A percentile compares a stretch with the other conserved stretches of the same genome.
These are phyloP conservation scores for Astragalus glycyphyllos DNA, from an alignment of 306 rosid genomes.

Conservation along the genomic window DNA sequence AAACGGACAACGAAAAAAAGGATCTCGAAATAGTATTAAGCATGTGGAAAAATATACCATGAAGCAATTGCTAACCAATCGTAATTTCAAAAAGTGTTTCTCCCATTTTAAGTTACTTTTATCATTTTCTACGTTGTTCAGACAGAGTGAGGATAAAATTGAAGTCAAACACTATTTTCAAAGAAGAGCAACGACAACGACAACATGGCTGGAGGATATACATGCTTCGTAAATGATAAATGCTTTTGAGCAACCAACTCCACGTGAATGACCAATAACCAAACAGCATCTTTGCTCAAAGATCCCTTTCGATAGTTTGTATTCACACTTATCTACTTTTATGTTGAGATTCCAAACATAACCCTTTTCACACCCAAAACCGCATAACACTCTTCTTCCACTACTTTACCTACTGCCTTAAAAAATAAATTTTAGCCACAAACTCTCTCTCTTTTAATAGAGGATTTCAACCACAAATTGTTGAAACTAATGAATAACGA, in stretches of 20 bases:
- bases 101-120: not conserved
- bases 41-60: too few relatives aligned
- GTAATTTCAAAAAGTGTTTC: not conserved
- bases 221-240: not conserved
- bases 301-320: conserved; percentile 52
- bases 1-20: too few relatives aligned
- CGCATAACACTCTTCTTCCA: not conserved
- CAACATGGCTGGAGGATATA: conserved; percentile 14
- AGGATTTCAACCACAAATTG: too few relatives aligned
- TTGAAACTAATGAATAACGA: too few relatives aligned
- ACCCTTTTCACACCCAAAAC: conserved; percentile 56
- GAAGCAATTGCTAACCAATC: not conserved
- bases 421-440: not conserved
- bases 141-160: not conserved
- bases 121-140: conserved; percentile 20
- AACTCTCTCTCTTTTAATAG: too few relatives aligned
- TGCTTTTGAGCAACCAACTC: not conserved
- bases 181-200: conserved; percentile 11
- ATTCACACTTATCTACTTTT: conserved; percentile 58
- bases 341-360: conserved; percentile 29
- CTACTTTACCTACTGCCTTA: not conserved
- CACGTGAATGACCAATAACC: conserved; percentile 41
- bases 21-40: too few relatives aligned
- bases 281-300: conserved; percentile 27
- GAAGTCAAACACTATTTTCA: conserved; percentile 16